Evolutionary conservation across 1,284 basidiomycete genomes (phyloP), one percentile per base, ranked within the genome.

Genomic region (Gomphus bonarii): DNA sequence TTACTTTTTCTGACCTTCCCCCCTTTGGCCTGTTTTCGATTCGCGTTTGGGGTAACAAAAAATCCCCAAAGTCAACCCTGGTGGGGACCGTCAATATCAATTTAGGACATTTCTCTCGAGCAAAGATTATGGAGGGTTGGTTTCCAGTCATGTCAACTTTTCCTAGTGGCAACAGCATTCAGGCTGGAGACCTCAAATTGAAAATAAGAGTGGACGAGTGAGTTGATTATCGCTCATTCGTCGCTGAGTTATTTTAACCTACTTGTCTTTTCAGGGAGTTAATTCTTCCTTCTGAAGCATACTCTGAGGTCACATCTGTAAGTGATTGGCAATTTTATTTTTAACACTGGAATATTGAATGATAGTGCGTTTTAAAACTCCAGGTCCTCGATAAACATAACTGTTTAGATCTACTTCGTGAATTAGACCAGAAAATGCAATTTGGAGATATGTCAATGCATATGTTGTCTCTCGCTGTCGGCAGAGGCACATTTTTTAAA

Each of bases 81-180:
- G 63, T 89, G 43, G 90, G 89, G 12, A 75, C 73, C 31, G 76
- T 84, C n/a, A 74, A 74, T 28, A 79, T 93, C 53, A 73, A 80
- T 1, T 72, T 91, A 31, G 70, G 72, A 7, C 85, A 86, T 64
- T 87, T 91, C 63, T 78, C 83, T 18, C 75, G 88, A 36, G 81
- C 84, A 16, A 85, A 89, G 62, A 67, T 71, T 8, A 75, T 88
- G 12, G 89, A 92, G 64, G 88, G 87, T 9, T 91, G 87, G 87
- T 91, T 84, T 69, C 85, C 88, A n/a, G 78, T 90, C 16, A 69
- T 86, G 55, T 74, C 79, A 48, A 68, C 72, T 38, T 75, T 72
- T 51, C 69, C 74, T 2, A 67, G 74, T 40, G 71, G 74, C 25
- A 73, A 73, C 35, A 76, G 81, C 61, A 66, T 79, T 47, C 84